Base-by-base conservation (phyloP, 257 asterid species). In the Scutellaria barbata region DNA sequence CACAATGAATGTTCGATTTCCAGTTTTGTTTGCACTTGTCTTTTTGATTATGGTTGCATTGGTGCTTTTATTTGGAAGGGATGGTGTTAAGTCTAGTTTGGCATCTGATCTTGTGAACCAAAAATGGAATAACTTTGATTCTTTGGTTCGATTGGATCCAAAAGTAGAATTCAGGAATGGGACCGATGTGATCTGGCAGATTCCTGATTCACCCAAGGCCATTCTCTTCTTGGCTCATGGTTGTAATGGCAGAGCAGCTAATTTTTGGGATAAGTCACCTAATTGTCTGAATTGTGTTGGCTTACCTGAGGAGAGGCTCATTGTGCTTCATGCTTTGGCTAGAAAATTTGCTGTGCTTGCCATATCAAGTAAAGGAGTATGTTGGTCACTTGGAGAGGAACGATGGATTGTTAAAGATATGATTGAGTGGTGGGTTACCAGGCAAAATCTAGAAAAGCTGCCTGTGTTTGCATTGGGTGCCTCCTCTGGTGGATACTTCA, bases 221-320 rank as follows among this genome's bases (percentile, higher is more conserved):
- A 81, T 94, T 75, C 83, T 94, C 46, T 94, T 94, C 85, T 69
- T 94, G 71, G 99, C 98, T 59, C 99, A 91, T 73, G 96, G 99
- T 20, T 94, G 99, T 79, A 85, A 81, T 52, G 96, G 97, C n/a
- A 84, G 72, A 74, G 96, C 99, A 8, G 81, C 85, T 10, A 84
- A 94, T 64, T 94, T 94, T 79, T 94, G 99, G 98, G 99, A 94
- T 73, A 88, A 79, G 76, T 88, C 95, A 54, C 84, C 80, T 16
- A 85, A 64, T n/a, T 94, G 98, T 76, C 86, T 80, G 1, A 74
- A 78, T 17, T 94, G 97, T 73, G 87, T 86, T 72, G 99, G 97
- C 75, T 84, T 94, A 67, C 97, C 98, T 14, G 98, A 93, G 81
- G 98, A 93, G 78, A 90, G 97, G 81, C 92, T 85, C 69, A 72